These are phyloP conservation scores for Monilinia laxa DNA, from an alignment of 2,329 filamentous ascomycete genomes.

Conservation along the genomic window DNA sequence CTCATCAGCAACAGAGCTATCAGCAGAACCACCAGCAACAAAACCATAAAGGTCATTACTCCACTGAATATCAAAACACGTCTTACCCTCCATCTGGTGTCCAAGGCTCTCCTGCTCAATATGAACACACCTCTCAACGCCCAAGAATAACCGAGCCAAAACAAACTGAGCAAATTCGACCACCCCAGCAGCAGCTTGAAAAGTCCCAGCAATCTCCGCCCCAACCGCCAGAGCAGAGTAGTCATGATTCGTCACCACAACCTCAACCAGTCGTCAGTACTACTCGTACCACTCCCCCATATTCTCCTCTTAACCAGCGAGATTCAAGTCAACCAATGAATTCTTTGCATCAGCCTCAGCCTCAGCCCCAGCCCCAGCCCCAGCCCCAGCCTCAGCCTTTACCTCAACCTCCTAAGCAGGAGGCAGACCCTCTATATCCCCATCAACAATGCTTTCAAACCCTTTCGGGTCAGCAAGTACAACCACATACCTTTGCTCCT, in stretches of 20 bases:
- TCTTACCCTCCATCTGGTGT: background rate
- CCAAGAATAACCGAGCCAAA: conserved; percentile 1
- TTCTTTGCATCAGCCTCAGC: conserved; percentile 18
- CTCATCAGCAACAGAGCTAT: background rate
- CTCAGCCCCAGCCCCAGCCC: conserved; percentile 13
- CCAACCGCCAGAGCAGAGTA: background rate
- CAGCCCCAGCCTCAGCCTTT: conserved; percentile 11
- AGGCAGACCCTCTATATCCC: conserved; percentile 30
- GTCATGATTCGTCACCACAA: background rate
- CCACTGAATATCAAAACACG: conserved; percentile 9
- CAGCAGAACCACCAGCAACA: conserved; percentile 8
- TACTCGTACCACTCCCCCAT: conserved; percentile 19
- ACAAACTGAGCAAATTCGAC: background rate
- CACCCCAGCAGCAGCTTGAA: background rate
- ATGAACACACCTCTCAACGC: background rate
- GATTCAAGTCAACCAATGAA: conserved; percentile 7
- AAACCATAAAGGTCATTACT: background rate
- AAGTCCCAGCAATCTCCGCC: conserved; percentile 1
- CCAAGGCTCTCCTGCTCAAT: conserved; percentile 6
- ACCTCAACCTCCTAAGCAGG: conserved; percentile 9
- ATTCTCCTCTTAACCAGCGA: conserved; percentile 16
- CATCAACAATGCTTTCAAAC: conserved; percentile 35
- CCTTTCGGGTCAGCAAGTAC: background rate
- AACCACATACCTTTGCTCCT: conserved; percentile 1
- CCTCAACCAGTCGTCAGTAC: conserved; percentile 7